Evolutionary conservation across 352 stramenopile species (phyloP), one percentile per base, ranked within the genome.

Genomic region (Phytophthora megakarya): DNA sequence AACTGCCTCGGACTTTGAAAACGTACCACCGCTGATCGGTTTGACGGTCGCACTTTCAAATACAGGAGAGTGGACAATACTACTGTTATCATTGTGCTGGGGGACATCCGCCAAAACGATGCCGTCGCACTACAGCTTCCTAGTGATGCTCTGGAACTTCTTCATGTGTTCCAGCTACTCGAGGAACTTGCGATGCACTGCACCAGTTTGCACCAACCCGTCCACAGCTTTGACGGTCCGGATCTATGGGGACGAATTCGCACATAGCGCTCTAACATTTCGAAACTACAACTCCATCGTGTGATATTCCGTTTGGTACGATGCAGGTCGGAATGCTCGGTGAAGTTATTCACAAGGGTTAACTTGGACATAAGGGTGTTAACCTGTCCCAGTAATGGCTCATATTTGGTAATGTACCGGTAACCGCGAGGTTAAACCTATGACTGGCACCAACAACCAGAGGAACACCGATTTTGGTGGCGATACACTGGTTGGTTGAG

Each of bases 151-250:
- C n/a, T n/a, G n/a, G n/a, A n/a, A n/a, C n/a, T n/a, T n/a, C n/a
- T n/a, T n/a, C n/a, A n/a, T n/a, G n/a, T 52, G 46, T 19, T 79
- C 62, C 19, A 79, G 40, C 0, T 65, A 25, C 5, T 25, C 51
- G 26, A 72, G n/a, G 0, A 61, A 70, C 53, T 74, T 67, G 22
- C 49, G 51, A 28, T 69, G 59, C 39, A 60, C 4, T 22, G 16
- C 63, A 12, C 46, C 39, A 18, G 52, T 50, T 1, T n/a, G 52
- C 0, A 61, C 6, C 1, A 44, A 4, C 15, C 50, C 52, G 7
- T 60, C 39, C 3, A 60, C 39, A 5, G 52, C 40, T 5, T 51
- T 18, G 22, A 61, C 47, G 8, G 28, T 54, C 47, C 21, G n/a
- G 47, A 21, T 54, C 10, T 40, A n/a, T n/a, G 18, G 10, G 28